A percentile compares a stretch with the other conserved stretches of the same genome.
phyloP scores from a whole-genome alignment of 768 basidiomycete species.

The Filobasidium wieringae region DNA sequence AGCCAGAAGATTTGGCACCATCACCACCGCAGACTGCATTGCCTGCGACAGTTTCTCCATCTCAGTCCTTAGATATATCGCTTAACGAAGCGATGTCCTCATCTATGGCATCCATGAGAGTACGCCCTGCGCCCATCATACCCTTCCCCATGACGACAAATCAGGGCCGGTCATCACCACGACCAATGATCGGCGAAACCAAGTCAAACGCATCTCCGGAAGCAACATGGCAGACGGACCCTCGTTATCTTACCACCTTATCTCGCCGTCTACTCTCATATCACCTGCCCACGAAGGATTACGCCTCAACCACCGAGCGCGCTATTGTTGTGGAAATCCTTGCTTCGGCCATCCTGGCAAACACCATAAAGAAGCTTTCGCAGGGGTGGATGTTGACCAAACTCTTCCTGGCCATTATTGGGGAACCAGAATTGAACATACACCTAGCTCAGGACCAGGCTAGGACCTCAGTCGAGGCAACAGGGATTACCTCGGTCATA shows the following conservation, averaged over 20 bases:
- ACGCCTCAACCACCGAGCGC: constrained; percentile 64
- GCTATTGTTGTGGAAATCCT: constrained; percentile 72
- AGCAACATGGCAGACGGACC: no score
- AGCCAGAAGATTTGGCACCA: no score
- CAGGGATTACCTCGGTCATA: not conserved
- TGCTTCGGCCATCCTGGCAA: constrained; percentile 58
- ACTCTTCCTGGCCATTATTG: constrained; percentile 55
- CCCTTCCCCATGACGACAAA: not conserved
- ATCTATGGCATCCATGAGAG: not conserved
- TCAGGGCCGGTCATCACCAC: no score
- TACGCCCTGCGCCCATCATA: not conserved
- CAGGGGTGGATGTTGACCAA: constrained; percentile 87
- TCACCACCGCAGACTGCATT: no score
- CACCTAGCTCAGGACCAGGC: not conserved
- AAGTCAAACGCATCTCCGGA: no score
- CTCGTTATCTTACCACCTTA: constrained; percentile 23
- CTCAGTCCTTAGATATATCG: no score
- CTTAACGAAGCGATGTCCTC: no score
- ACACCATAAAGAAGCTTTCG: constrained; percentile 50
- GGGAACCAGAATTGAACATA: constrained; percentile 17
- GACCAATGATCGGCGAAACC: no score
- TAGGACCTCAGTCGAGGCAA: no score
- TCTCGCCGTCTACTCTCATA: constrained; percentile 63
- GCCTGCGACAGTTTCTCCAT: no score
- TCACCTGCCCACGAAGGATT: constrained; percentile 68